Evolutionary conservation across 345 rosid species (phyloP).

Genomic region (Citrus maxima): DNA sequence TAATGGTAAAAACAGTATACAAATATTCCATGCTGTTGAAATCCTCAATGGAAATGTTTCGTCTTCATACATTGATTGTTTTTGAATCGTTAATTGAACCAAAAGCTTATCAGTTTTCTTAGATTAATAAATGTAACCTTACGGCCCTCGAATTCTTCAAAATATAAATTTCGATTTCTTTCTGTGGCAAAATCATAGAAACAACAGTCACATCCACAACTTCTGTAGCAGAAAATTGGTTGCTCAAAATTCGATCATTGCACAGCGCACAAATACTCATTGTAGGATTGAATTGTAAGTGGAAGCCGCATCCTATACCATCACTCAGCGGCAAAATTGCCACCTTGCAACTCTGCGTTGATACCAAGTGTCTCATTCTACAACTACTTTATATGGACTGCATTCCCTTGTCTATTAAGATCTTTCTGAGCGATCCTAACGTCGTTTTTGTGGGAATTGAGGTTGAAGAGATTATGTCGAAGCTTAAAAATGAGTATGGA

Average conservation of each 20-base stretch:
- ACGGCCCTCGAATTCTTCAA: background rate
- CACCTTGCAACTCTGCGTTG: conserved; percentile 30
- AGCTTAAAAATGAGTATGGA: conserved; percentile 23
- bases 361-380: conserved; percentile 30
- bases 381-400: conserved; percentile 22
- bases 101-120: background rate
- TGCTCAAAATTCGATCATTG: conserved; percentile 1
- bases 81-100: background rate
- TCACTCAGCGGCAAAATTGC: conserved; percentile 17
- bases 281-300: conserved; percentile 33
- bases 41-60: background rate
- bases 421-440: conserved; percentile 10
- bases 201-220: conserved; percentile 6
- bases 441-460: conserved; percentile 28
- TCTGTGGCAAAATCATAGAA: conserved; percentile 13
- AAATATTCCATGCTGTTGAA: background rate
- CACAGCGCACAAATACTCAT: background rate
- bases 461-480: conserved; percentile 8
- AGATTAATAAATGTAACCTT: background rate
- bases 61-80: background rate
- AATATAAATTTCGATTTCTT: conserved; percentile 2
- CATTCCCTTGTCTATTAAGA: conserved; percentile 9
- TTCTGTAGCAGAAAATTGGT: conserved; percentile 11
- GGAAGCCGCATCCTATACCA: conserved; percentile 19
- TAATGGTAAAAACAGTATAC: background rate